Conservation (phyloP, 176 grass and related monocot genomes). For the Carex myosuroides region DNA sequence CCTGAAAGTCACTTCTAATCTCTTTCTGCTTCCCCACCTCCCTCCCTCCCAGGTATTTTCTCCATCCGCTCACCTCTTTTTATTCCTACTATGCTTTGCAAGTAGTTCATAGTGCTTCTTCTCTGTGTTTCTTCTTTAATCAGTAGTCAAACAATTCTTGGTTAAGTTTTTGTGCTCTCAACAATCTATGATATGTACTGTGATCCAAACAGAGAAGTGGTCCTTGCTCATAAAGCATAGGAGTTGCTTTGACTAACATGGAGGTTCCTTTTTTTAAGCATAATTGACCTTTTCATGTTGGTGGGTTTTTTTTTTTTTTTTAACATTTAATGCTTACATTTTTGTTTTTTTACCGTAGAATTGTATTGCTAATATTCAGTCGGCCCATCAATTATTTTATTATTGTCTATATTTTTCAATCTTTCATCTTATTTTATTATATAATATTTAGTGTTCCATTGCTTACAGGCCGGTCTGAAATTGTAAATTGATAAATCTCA, state of each 20-base stretch:
- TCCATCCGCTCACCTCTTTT: background rate
- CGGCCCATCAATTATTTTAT: background rate
- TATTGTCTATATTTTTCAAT: background rate
- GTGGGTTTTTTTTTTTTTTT: background rate
- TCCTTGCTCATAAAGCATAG: background rate
- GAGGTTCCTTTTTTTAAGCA: background rate
- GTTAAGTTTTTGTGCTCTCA: background rate
- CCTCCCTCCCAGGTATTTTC: constrained; percentile 22
- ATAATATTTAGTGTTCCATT: background rate
- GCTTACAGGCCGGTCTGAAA: background rate
- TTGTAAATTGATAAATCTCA: background rate
- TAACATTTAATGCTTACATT: too few relatives aligned
- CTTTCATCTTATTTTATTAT: background rate
- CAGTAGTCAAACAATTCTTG: background rate
- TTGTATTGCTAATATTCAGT: background rate
- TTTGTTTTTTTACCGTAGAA: background rate
- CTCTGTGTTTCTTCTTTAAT: constrained; percentile 1
- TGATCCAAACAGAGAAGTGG: background rate
- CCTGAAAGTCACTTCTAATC: constrained; percentile 49
- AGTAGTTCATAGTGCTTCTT: background rate
- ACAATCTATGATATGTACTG: background rate
- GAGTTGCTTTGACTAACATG: background rate
- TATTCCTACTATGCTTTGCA: constrained; percentile 7
- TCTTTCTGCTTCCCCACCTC: background rate
- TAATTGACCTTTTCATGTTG: constrained; percentile 3